Evolutionary conservation across 192 early-diverging fungal species (phyloP).

Genomic region (Umbelopsis ramanniana): DNA sequence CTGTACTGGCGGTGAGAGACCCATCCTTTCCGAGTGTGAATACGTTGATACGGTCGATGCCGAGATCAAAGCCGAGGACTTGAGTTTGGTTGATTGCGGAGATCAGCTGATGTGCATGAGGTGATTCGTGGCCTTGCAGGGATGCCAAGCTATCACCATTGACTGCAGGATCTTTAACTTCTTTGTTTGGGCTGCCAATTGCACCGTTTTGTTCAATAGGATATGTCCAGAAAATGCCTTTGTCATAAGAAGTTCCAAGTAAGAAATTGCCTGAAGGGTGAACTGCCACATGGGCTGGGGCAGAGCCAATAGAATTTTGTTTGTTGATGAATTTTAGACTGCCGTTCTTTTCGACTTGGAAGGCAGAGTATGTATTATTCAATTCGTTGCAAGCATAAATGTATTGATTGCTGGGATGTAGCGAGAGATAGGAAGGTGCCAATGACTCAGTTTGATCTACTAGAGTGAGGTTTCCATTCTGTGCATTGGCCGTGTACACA

Average conservation of each 20-base stretch:
- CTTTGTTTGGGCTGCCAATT: not conserved
- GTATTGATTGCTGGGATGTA: constrained; percentile 3
- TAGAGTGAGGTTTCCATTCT: constrained; percentile 6
- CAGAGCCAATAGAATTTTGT: not conserved
- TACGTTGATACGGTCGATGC: constrained; percentile 6
- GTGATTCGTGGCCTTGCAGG: not conserved
- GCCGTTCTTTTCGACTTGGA: not conserved
- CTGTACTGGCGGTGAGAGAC: not conserved
- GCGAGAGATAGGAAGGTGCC: constrained; percentile 4
- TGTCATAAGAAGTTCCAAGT: constrained; percentile 1
- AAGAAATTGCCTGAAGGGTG: constrained; percentile 3
- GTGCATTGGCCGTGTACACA: constrained; percentile 1
- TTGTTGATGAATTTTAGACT: constrained; percentile 14
- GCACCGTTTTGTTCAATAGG: not conserved
- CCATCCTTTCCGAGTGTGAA: not conserved
- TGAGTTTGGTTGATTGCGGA: not conserved
- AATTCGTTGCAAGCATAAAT: constrained; percentile 11
- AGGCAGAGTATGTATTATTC: constrained; percentile 5
- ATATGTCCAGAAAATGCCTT: not conserved
- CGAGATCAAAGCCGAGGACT: constrained; percentile 2
- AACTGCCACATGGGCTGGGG: constrained; percentile 7
- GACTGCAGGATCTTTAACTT: not conserved
- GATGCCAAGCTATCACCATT: not conserved
- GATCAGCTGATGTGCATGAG: constrained; percentile 10
- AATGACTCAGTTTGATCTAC: not conserved